phyloP scores from a whole-genome alignment of 2,329 filamentous ascomycete species.

The Ophiostoma piceae region DNA sequence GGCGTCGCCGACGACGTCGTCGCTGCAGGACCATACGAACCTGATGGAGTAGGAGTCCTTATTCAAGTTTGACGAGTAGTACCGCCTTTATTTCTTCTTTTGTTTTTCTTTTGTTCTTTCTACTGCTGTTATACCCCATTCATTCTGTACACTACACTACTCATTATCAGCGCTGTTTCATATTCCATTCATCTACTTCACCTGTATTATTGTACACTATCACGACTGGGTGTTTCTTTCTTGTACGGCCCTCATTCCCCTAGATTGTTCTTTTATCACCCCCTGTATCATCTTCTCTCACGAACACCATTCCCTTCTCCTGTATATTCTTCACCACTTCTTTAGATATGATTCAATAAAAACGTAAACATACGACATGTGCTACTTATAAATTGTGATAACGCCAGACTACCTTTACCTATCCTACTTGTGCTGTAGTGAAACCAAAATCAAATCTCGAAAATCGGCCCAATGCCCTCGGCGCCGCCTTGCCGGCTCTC shows the following conservation, averaged over 20 bases:
- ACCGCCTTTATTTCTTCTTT: background rate
- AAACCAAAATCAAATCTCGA: conserved; percentile 49
- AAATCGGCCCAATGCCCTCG: conserved; percentile 58
- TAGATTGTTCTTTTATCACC: background rate
- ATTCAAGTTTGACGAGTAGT: background rate
- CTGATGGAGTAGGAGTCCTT: background rate
- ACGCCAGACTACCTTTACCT: background rate
- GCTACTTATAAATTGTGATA: background rate
- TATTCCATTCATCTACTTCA: too few relatives aligned
- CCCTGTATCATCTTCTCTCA: background rate
- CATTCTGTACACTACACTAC: background rate
- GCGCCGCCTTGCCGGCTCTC: conserved; percentile 53
- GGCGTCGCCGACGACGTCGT: conserved; percentile 1
- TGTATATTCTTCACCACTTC: too few relatives aligned
- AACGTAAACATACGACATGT: background rate
- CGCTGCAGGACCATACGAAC: background rate
- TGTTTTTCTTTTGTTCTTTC: background rate
- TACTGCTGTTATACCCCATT: background rate
- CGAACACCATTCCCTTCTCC: background rate
- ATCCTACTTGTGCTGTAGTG: background rate
- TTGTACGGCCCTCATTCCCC: background rate
- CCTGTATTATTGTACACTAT: too few relatives aligned
- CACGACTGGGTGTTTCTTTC: too few relatives aligned
- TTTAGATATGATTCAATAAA: too few relatives aligned
- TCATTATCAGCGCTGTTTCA: background rate